Percentiles rank a stretch among this genome's conserved stretches.
Conservation (phyloP, 208 protist genomes). For the Phytomonas francai region DNA sequence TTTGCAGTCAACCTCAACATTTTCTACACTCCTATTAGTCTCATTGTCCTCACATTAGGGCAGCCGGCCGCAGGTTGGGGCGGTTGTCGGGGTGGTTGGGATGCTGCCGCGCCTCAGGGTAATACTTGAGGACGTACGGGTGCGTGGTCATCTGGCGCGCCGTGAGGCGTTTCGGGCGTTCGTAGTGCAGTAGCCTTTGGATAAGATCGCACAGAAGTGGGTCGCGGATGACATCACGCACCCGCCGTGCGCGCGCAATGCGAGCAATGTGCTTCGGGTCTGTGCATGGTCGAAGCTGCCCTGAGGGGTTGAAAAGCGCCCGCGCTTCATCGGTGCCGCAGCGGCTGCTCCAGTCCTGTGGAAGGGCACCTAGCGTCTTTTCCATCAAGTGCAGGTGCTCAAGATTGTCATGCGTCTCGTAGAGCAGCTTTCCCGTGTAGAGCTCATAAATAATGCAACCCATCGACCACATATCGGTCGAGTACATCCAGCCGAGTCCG, state of each 20-base stretch:
- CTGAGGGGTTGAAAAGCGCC: conserved; percentile 36
- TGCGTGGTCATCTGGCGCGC: conserved; percentile 65
- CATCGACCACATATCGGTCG: conserved; percentile 72
- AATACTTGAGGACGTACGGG: conserved; percentile 79
- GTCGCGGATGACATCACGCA: conserved; percentile 50
- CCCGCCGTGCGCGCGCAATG: conserved; percentile 39
- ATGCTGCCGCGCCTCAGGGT: conserved; percentile 54
- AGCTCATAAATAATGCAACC: conserved; percentile 81
- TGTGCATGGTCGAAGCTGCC: conserved; percentile 43
- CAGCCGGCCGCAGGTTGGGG: conserved; percentile 29
- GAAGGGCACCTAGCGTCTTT: conserved; percentile 54
- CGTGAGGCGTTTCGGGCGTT: conserved; percentile 54
- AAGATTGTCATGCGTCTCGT: conserved; percentile 56
- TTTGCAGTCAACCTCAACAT: no score
- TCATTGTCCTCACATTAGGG: conserved; percentile 21
- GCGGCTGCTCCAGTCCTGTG: conserved; percentile 37
- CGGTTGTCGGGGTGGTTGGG: conserved; percentile 62
- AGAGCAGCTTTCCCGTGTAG: conserved; percentile 60
- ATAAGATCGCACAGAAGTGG: conserved; percentile 54
- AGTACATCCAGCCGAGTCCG: conserved; percentile 52
- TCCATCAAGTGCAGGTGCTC: conserved; percentile 81
- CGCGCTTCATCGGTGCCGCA: conserved; percentile 46
- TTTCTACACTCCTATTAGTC: conserved; percentile 5
- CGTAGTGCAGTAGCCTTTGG: conserved; percentile 61
- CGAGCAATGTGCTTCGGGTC: conserved; percentile 56